Evolutionary conservation across 2,329 filamentous ascomycete genomes (phyloP).

Genomic region (Sclerotinia borealis): DNA sequence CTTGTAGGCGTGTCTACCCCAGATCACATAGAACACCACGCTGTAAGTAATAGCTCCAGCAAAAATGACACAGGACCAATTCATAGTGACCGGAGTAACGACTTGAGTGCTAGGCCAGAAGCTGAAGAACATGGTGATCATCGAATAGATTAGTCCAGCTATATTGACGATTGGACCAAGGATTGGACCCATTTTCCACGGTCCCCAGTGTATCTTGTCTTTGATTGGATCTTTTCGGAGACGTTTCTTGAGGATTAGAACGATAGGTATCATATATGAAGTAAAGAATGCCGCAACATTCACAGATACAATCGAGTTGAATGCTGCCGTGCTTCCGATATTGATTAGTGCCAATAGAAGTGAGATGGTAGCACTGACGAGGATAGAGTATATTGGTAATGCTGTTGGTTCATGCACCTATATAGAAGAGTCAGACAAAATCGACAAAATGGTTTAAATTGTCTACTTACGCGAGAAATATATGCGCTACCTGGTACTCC

Average conservation of each 20-base stretch:
- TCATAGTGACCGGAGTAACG: slow-evolving; percentile 12
- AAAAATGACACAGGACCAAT: slow-evolving; percentile 13
- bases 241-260: slow-evolving; percentile 39
- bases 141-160: slow-evolving; percentile 4
- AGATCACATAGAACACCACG: slow-evolving; percentile 10
- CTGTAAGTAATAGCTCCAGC: slow-evolving; percentile 2
- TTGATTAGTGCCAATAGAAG: slow-evolving; percentile 36
- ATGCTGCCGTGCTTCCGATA: slow-evolving; percentile 37
- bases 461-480: slow-evolving; percentile 32
- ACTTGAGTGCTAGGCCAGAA: slow-evolving; percentile 8
- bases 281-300: slow-evolving; percentile 39
- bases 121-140: slow-evolving; percentile 12
- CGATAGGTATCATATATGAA: slow-evolving; percentile 38
- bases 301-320: slow-evolving; percentile 41
- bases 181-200: slow-evolving; percentile 10
- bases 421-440: neutral
- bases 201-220: slow-evolving; percentile 15
- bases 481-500: slow-evolving; percentile 37
- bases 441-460: neutral
- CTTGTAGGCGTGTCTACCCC: slow-evolving; percentile 37
- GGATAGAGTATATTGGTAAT: slow-evolving; percentile 22
- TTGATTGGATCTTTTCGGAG: slow-evolving; percentile 21
- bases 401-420: slow-evolving; percentile 21
- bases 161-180: slow-evolving; percentile 15
- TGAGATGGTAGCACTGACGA: slow-evolving; percentile 31